phyloP scores from a whole-genome alignment of 2,329 filamentous ascomycete genomes.

The Pyricularia grisea region DNA sequence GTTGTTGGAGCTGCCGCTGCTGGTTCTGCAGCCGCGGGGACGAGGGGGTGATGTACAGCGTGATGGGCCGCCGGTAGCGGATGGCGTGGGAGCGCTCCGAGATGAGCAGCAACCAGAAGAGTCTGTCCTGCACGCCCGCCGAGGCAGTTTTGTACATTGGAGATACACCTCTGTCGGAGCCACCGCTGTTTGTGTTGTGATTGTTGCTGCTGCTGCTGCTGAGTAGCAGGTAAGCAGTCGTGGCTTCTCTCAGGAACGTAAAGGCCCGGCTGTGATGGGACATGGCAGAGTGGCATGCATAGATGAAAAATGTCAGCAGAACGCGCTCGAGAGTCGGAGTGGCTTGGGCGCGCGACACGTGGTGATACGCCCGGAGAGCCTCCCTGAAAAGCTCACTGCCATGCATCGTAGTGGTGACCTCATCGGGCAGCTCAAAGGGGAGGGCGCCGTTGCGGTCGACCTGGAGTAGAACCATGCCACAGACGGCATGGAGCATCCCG shows the following conservation, averaged over 20 bases:
- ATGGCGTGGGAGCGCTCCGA: slow-evolving; percentile 35
- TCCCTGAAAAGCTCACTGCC: slow-evolving; percentile 28
- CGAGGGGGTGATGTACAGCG: slow-evolving; percentile 28
- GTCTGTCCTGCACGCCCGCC: slow-evolving; percentile 20
- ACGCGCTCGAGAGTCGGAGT: slow-evolving; percentile 28
- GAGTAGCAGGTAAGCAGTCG: slow-evolving; percentile 27
- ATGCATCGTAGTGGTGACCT: slow-evolving; percentile 21
- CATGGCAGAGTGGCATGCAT: slow-evolving; percentile 30
- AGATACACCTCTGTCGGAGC: neutral
- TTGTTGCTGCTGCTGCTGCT: neutral
- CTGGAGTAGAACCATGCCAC: slow-evolving; percentile 30
- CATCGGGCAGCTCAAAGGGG: slow-evolving; percentile 22
- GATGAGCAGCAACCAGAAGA: slow-evolving; percentile 34
- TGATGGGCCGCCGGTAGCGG: slow-evolving; percentile 32
- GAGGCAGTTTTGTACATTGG: slow-evolving; percentile 13
- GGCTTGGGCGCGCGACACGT: slow-evolving; percentile 19
- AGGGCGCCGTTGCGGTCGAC: slow-evolving; percentile 23
- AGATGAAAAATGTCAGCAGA: slow-evolving; percentile 32
- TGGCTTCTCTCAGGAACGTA: slow-evolving; percentile 31
- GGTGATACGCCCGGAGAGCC: slow-evolving; percentile 23
- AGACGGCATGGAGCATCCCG: slow-evolving; percentile 18
- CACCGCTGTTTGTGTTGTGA: neutral
- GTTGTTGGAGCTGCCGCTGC: neutral
- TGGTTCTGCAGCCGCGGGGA: slow-evolving; percentile 21
- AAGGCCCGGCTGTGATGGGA: slow-evolving; percentile 34